Evolutionary conservation across 1,284 basidiomycete species (phyloP).

Genomic region (Marasmius oreades): DNA sequence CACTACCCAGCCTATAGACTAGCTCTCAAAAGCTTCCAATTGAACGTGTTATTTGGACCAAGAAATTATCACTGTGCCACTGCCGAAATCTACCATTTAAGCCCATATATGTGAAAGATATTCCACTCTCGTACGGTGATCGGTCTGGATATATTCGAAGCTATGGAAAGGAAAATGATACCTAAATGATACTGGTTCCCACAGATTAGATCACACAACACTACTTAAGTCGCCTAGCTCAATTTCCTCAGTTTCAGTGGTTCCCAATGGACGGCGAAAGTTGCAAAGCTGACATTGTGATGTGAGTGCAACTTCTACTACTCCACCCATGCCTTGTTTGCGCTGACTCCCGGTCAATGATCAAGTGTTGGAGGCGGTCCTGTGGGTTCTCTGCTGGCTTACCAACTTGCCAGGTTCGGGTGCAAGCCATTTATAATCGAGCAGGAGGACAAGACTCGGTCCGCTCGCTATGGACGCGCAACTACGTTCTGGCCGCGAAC

Average conservation of each 20-base stretch:
- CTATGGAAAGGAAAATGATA: not conserved
- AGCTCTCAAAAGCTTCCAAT: no score
- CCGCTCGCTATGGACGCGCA: constrained; percentile 22
- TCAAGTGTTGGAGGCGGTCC: constrained; percentile 23
- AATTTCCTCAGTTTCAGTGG: not conserved
- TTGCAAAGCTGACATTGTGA: constrained; percentile 1
- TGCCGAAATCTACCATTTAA: no score
- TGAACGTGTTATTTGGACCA: no score
- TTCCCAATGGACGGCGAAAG: no score
- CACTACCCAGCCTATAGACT: no score
- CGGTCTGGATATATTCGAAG: not conserved
- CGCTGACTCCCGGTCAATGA: not conserved
- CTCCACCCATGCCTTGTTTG: no score
- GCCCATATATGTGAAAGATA: no score
- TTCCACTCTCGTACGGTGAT: no score
- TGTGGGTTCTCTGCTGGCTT: constrained; percentile 21
- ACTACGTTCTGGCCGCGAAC: constrained; percentile 24
- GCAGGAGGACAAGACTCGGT: constrained; percentile 20
- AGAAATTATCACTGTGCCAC: no score
- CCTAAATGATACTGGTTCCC: no score
- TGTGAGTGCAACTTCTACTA: not conserved
- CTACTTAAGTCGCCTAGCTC: no score
- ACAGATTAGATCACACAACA: no score
- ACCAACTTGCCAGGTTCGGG: constrained; percentile 24
- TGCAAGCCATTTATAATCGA: constrained; percentile 22